These are phyloP conservation scores for Metarhizium album DNA, from an alignment of 2,329 filamentous ascomycete species.

Conservation along the genomic window DNA sequence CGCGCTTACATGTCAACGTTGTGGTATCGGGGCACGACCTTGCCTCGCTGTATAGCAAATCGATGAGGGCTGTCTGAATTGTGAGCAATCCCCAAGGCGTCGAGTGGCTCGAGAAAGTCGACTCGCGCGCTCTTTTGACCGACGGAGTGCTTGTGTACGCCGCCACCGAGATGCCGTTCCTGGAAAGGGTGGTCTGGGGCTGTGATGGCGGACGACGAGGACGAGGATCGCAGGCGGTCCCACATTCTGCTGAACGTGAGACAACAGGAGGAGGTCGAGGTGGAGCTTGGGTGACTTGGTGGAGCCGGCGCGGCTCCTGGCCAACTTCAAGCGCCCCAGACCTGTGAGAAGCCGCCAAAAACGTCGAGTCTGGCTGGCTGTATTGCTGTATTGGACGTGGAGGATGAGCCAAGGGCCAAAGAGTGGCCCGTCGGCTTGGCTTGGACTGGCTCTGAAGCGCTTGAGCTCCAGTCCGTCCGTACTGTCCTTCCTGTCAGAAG, in stretches of 20 bases:
- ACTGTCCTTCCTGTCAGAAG: too few species aligned
- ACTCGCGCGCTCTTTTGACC: neutral
- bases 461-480: neutral
- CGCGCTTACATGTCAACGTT: slow-evolving; percentile 18
- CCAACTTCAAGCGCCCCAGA: neutral
- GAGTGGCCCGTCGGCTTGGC: neutral
- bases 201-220: neutral
- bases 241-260: slow-evolving; percentile 6
- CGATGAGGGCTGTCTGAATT: slow-evolving; percentile 17
- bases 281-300: neutral
- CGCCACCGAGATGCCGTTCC: neutral
- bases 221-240: slow-evolving; percentile 7
- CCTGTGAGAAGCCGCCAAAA: neutral
- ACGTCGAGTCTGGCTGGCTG: neutral
- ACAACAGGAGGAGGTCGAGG: neutral
- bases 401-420: neutral
- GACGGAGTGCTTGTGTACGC: slow-evolving; percentile 1
- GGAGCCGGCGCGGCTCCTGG: neutral
- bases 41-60: slow-evolving; percentile 22
- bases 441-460: neutral
- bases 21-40: slow-evolving; percentile 18
- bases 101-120: slow-evolving; percentile 16
- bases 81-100: slow-evolving; percentile 16
- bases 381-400: too few species aligned
- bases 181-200: neutral